These are phyloP conservation scores for Saccharomycopsis javanensis DNA, from an alignment of 805 yeast genomes.

Conservation along the genomic window DNA sequence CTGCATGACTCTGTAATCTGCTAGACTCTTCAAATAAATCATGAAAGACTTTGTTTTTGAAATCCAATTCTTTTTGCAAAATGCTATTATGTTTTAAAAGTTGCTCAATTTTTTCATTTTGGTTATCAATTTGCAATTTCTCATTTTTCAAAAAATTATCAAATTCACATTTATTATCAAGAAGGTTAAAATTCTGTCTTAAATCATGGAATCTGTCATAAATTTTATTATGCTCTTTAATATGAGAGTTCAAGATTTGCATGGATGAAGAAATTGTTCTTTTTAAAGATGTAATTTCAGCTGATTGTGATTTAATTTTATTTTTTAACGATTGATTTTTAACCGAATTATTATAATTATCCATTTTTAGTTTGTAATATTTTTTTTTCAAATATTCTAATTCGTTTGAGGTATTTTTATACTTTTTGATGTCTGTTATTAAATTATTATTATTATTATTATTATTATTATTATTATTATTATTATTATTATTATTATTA, in stretches of 20 bases:
- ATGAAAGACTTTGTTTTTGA: conserved; percentile 10
- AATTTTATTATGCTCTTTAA: conserved; percentile 10
- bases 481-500: background rate
- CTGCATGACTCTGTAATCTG: conserved; percentile 12
- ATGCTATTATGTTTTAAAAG: conserved; percentile 8
- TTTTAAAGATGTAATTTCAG: conserved; percentile 1
- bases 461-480: background rate
- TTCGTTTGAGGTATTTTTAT: background rate
- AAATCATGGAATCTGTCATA: conserved; percentile 14
- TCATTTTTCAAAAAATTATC: conserved; percentile 4
- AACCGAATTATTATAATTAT: background rate
- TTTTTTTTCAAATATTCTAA: conserved; percentile 2
- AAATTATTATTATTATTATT: background rate
- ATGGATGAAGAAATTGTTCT: background rate
- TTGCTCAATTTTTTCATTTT: conserved; percentile 1
- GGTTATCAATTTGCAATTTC: conserved; percentile 6
- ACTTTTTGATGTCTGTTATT: background rate
- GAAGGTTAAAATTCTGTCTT: conserved; percentile 5
- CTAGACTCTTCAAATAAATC: conserved; percentile 9
- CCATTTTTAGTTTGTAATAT: background rate
- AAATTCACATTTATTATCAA: conserved; percentile 11
- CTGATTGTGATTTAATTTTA: background rate
- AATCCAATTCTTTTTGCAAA: conserved; percentile 12
- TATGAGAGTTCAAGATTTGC: conserved; percentile 2
- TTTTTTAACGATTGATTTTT: background rate